phyloP scores from a whole-genome alignment of 495 filamentous ascomycete species.

The Aspergillus indologenus region DNA sequence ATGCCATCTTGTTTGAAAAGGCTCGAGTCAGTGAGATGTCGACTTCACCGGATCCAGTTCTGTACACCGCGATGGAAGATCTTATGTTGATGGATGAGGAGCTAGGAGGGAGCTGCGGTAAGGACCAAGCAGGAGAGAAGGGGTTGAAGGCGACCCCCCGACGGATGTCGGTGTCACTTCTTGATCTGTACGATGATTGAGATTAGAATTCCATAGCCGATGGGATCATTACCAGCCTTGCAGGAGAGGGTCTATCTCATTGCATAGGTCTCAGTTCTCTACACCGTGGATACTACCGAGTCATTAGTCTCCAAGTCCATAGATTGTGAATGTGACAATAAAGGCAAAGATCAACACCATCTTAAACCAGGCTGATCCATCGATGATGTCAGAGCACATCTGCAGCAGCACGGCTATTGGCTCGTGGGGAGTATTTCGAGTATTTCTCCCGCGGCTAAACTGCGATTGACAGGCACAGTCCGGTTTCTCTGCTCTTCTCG shows the following conservation, averaged over 20 bases:
- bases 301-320: too few relatives aligned
- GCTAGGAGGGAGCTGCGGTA: background rate
- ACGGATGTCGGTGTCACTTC: background rate
- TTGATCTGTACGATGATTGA: constrained; percentile 2
- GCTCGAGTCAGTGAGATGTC: background rate
- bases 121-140: background rate
- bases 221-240: background rate
- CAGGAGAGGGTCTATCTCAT: background rate
- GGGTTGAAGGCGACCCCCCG: background rate
- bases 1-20: constrained; percentile 17
- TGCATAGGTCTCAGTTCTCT: background rate
- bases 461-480: background rate
- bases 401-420: background rate
- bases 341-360: background rate
- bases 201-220: too few relatives aligned
- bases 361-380: background rate
- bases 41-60: background rate
- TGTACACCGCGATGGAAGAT: background rate
- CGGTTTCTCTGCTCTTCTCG: constrained; percentile 1
- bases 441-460: background rate
- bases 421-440: background rate
- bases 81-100: background rate
- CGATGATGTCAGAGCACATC: background rate
- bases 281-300: background rate
- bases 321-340: background rate